Conservation (phyloP, 2,329 filamentous ascomycete genomes). For the Blumeria hordei region DNA sequence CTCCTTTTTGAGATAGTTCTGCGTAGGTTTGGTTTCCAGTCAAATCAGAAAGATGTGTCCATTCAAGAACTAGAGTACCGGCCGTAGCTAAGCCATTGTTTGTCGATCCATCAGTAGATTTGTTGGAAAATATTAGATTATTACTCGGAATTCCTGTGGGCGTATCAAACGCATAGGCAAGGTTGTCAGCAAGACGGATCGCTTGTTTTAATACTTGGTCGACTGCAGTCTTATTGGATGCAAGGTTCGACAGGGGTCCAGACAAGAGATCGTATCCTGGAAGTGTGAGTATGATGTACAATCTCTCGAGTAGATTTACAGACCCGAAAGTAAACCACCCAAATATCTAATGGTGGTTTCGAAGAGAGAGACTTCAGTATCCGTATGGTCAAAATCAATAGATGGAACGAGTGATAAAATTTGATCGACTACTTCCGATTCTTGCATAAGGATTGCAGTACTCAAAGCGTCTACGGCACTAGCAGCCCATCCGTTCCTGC, state of each 20-base stretch:
- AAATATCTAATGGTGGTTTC: constrained; percentile 82
- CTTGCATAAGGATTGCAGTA: constrained; percentile 56
- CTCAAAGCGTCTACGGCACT: constrained; percentile 60
- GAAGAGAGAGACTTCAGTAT: constrained; percentile 45
- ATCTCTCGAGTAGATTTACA: constrained; percentile 15
- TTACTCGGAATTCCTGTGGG: constrained; percentile 52
- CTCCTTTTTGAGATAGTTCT: constrained; percentile 37
- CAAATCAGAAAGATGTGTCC: constrained; percentile 57
- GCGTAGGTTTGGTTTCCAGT: constrained; percentile 44
- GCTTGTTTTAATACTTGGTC: constrained; percentile 42
- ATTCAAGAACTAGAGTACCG: constrained; percentile 63
- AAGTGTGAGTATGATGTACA: constrained; percentile 1
- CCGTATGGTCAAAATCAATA: constrained; percentile 44
- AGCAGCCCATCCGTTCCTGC: constrained; percentile 63
- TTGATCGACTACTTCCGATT: constrained; percentile 38
- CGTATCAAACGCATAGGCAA: constrained; percentile 60
- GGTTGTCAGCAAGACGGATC: constrained; percentile 39
- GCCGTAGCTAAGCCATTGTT: constrained; percentile 53
- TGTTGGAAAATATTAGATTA: constrained; percentile 32
- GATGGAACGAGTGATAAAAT: constrained; percentile 47
- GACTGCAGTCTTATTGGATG: constrained; percentile 21
- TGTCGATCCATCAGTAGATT: constrained; percentile 22
- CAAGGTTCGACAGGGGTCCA: constrained; percentile 33
- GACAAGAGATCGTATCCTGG: constrained; percentile 45
- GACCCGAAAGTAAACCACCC: constrained; percentile 51